Percentiles rank a stretch among this genome's conserved stretches.
phyloP scores from a whole-genome alignment of 495 filamentous ascomycete species.

The Talaromyces wortmannii region DNA sequence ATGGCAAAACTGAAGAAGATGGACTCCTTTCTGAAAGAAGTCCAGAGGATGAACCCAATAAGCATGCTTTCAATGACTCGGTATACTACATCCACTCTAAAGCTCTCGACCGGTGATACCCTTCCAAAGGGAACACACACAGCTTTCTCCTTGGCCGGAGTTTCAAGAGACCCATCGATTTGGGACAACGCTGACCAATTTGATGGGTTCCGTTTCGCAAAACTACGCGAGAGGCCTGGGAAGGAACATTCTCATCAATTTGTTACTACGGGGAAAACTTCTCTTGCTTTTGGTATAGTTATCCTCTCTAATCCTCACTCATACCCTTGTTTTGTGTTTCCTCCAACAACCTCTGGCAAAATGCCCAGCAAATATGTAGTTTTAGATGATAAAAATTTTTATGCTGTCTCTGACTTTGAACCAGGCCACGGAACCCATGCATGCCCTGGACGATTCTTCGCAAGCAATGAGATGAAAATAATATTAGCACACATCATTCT shows the following conservation, averaged over 20 bases:
- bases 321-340: neutral
- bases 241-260: conserved; percentile 7
- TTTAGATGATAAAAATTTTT: conserved; percentile 17
- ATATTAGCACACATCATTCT: conserved; percentile 45
- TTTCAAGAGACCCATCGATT: conserved; percentile 12
- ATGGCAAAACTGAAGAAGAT: conserved; percentile 4
- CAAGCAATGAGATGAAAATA: conserved; percentile 45
- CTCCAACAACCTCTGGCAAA: conserved; percentile 12
- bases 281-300: conserved; percentile 20
- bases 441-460: conserved; percentile 55
- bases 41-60: conserved; percentile 24
- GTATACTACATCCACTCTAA: conserved; percentile 12
- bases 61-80: conserved; percentile 25
- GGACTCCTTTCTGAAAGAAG: conserved; percentile 34
- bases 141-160: neutral
- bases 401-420: neutral
- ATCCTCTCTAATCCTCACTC: neutral
- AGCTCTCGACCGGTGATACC: conserved; percentile 19
- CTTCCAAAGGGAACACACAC: conserved; percentile 12
- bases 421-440: conserved; percentile 26
- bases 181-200: conserved; percentile 16
- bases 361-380: conserved; percentile 20
- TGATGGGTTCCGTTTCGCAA: conserved; percentile 27
- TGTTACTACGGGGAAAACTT: conserved; percentile 17
- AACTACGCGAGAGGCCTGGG: conserved; percentile 13